These are phyloP conservation scores for Chloropicon primus DNA, from an alignment of 139 green algal species.

Conservation along the genomic window DNA sequence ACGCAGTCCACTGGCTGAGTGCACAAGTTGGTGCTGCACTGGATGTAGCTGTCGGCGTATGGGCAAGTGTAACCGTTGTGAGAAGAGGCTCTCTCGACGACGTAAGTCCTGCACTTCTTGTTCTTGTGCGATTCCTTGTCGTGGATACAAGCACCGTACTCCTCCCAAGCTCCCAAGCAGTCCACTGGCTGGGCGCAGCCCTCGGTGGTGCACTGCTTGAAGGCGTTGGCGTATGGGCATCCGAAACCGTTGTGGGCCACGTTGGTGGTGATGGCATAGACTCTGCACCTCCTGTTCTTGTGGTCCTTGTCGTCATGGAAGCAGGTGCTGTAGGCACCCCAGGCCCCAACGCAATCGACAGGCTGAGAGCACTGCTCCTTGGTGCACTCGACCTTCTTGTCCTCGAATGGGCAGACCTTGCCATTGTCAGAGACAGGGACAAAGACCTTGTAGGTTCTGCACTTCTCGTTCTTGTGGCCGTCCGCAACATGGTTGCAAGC, in stretches of 20 bases:
- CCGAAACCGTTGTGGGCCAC: background rate
- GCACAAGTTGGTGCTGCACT: background rate
- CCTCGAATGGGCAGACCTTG: background rate
- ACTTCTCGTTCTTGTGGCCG: background rate
- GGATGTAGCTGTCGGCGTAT: background rate
- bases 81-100: background rate
- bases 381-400: background rate
- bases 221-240: background rate
- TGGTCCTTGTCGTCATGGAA: background rate
- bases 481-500: background rate
- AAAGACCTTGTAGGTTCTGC: background rate
- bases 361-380: background rate
- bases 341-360: background rate
- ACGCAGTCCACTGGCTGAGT: background rate
- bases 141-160: background rate
- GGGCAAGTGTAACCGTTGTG: background rate
- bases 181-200: background rate
- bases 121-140: background rate
- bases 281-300: background rate
- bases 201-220: background rate
- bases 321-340: background rate
- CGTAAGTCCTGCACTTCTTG: background rate
- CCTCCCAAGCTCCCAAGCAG: background rate
- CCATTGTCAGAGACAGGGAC: background rate
- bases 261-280: background rate